A percentile compares a stretch with the other conserved stretches of the same genome.
These are phyloP conservation scores for Eucalyptus guilfoylei DNA, from an alignment of 345 rosid genomes.

Conservation along the genomic window DNA sequence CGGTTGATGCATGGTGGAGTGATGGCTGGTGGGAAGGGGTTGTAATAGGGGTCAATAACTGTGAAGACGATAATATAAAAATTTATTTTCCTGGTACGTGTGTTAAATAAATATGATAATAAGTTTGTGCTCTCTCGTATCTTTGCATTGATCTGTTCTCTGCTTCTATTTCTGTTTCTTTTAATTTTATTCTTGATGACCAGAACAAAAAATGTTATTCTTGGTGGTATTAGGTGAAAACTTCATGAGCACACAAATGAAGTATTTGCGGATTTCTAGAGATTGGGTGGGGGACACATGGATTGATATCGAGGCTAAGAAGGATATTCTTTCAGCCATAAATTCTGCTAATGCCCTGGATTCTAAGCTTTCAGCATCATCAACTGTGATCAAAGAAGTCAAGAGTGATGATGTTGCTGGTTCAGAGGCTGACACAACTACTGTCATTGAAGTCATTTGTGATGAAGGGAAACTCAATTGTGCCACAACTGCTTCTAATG, in stretches of 20 bases:
- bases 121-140: not conserved
- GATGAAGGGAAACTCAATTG: constrained; percentile 28
- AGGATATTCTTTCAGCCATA: constrained; percentile 46
- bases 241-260: constrained; percentile 36
- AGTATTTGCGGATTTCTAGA: constrained; percentile 57
- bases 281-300: constrained; percentile 78
- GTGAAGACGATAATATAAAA: constrained; percentile 32
- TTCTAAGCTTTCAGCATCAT: constrained; percentile 30
- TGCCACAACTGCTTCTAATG: constrained; percentile 3
- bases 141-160: not conserved
- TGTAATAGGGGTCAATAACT: constrained; percentile 25
- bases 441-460: constrained; percentile 3
- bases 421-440: constrained; percentile 1
- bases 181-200: not conserved
- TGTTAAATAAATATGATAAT: not conserved
- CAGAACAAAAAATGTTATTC: not conserved
- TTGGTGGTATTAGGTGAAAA: constrained; percentile 45
- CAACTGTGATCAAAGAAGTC: constrained; percentile 26
- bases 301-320: constrained; percentile 58
- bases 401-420: constrained; percentile 7
- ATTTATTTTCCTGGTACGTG: constrained; percentile 69
- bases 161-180: not conserved
- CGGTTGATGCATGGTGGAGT: constrained; percentile 99
- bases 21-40: constrained; percentile 99
- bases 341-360: constrained; percentile 19